These are phyloP conservation scores for Geum urbanum DNA, from an alignment of 306 rosid species.

Conservation along the genomic window DNA sequence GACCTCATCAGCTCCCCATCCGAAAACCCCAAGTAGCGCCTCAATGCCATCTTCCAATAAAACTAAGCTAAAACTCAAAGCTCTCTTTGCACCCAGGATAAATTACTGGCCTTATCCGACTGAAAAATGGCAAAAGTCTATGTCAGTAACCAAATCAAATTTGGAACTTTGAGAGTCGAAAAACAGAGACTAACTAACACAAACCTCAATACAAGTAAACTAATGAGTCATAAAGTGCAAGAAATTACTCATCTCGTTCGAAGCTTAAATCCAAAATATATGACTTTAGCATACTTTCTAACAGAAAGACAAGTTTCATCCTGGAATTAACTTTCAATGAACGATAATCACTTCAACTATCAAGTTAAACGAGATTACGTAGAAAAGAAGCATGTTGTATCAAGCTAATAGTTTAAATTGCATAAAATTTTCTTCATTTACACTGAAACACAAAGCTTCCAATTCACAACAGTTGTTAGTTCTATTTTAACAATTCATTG, in stretches of 20 bases:
- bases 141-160: neutral
- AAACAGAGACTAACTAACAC: neutral
- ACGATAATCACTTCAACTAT: neutral
- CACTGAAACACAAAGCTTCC: neutral
- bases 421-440: neutral
- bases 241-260: constrained; percentile 7
- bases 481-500: neutral
- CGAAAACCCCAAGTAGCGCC: constrained; percentile 68
- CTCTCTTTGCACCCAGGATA: neutral
- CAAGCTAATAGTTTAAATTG: neutral
- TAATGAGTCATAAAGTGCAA: neutral
- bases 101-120: neutral
- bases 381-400: neutral
- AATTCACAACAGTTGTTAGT: neutral
- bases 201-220: neutral
- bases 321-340: neutral
- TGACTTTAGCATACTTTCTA: neutral
- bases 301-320: neutral
- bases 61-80: constrained; percentile 25
- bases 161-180: neutral
- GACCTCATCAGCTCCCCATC: constrained; percentile 89
- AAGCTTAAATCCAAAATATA: neutral
- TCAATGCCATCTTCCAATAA: constrained; percentile 55
- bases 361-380: neutral
- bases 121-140: neutral